phyloP scores from a whole-genome alignment of 805 yeast species.

The Candida maris region DNA sequence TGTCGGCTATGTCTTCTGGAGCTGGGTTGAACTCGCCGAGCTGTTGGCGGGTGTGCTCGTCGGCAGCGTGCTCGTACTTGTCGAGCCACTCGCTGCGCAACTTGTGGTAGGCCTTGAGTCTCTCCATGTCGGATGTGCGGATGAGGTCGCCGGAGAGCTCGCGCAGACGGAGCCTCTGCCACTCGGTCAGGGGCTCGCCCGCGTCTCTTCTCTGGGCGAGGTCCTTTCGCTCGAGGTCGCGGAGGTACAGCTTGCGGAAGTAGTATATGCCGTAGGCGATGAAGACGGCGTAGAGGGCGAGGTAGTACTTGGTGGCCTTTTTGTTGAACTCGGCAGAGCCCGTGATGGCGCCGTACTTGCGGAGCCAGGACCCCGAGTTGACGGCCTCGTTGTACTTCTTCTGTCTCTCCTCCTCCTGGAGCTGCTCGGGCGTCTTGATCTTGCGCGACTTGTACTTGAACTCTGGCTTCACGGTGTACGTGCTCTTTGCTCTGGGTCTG shows the following conservation, averaged over 20 bases:
- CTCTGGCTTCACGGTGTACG: conserved; percentile 14
- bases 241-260: conserved; percentile 61
- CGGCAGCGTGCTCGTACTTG: conserved; percentile 7
- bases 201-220: conserved; percentile 28
- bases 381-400: conserved; percentile 31
- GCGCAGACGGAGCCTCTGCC: conserved; percentile 59
- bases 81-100: conserved; percentile 39
- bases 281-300: conserved; percentile 56
- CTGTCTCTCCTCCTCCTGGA: conserved; percentile 27
- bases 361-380: conserved; percentile 31
- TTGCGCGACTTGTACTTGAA: conserved; percentile 28
- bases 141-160: conserved; percentile 53
- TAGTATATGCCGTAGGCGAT: conserved; percentile 57
- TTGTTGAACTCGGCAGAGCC: conserved; percentile 57
- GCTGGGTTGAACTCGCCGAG: conserved; percentile 31
- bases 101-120: conserved; percentile 55
- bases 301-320: conserved; percentile 58
- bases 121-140: conserved; percentile 61
- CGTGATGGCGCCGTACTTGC: conserved; percentile 51
- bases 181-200: conserved; percentile 49
- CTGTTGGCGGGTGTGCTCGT: conserved; percentile 16
- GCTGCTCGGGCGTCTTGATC: conserved; percentile 27
- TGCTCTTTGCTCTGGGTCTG: conserved; percentile 1
- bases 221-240: conserved; percentile 55
- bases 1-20: conserved; percentile 30